These are phyloP conservation scores for Pythium scleroteichum DNA, from an alignment of 352 stramenopile species.

Conservation along the genomic window DNA sequence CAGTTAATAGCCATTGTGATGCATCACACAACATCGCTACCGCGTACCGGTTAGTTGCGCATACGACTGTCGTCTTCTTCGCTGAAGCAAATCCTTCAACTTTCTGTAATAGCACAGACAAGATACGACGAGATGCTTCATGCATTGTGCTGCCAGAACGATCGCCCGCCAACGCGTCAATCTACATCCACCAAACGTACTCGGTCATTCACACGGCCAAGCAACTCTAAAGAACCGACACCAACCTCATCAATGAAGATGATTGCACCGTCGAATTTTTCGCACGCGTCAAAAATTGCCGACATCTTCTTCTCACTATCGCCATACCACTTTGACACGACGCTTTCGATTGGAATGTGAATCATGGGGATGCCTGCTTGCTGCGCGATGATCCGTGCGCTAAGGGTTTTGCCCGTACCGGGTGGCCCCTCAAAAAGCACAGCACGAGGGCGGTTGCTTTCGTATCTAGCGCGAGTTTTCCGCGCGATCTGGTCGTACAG, in stretches of 20 bases:
- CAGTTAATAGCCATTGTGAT: too few relatives aligned
- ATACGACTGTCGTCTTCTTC: constrained; percentile 93
- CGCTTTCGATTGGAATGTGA: constrained; percentile 92
- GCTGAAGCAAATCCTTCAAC: constrained; percentile 92
- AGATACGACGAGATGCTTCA: constrained; percentile 89
- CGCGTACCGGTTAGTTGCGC: constrained; percentile 85
- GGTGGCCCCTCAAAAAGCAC: constrained; percentile 94
- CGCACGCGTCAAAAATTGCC: constrained; percentile 93
- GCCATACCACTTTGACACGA: constrained; percentile 95
- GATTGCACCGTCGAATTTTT: constrained; percentile 91
- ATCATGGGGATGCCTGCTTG: constrained; percentile 93
- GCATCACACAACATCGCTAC: too few relatives aligned
- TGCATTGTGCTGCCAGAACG: constrained; percentile 90
- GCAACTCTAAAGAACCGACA: neutral
- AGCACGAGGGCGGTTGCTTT: constrained; percentile 88
- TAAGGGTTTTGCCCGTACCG: constrained; percentile 94
- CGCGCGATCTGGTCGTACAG: constrained; percentile 90
- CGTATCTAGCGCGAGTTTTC: constrained; percentile 88
- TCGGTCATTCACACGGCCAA: neutral
- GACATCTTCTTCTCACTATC: constrained; percentile 95
- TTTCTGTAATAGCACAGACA: constrained; percentile 92
- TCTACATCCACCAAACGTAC: constrained; percentile 36
- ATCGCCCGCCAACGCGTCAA: constrained; percentile 90
- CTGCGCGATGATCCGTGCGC: constrained; percentile 92
- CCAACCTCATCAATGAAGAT: constrained; percentile 94